phyloP scores from a whole-genome alignment of 257 asterid genomes.

The Perilla frutescens region DNA sequence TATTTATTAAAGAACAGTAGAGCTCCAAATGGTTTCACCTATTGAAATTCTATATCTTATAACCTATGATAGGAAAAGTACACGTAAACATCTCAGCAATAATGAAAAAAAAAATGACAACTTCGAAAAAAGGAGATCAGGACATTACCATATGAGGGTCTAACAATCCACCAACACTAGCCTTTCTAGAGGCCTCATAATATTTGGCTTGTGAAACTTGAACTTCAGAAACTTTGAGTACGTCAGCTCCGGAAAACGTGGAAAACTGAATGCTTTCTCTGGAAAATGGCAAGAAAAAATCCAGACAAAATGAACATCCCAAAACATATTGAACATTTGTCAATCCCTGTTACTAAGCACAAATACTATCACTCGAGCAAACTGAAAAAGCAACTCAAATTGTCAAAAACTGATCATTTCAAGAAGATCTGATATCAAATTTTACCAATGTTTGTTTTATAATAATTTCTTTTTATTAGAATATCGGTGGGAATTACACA shows the following conservation, averaged over 20 bases:
- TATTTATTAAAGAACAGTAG: not conserved
- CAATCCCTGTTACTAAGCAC: not conserved
- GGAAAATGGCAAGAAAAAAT: constrained; percentile 35
- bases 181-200: constrained; percentile 46
- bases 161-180: constrained; percentile 67
- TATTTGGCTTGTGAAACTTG: constrained; percentile 59
- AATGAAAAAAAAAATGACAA: not conserved
- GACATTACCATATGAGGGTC: constrained; percentile 82
- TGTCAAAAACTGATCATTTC: not conserved
- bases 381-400: not conserved
- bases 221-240: constrained; percentile 72
- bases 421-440: not conserved
- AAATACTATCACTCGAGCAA: not conserved
- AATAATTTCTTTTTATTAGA: too few species aligned
- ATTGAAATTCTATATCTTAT: constrained; percentile 16
- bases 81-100: not conserved
- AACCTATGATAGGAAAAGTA: not conserved
- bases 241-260: constrained; percentile 63
- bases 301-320: constrained; percentile 11
- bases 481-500: too few species aligned
- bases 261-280: constrained; percentile 84
- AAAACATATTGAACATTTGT: constrained; percentile 17
- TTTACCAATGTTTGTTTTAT: too few species aligned
- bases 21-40: not conserved
- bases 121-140: constrained; percentile 2